Conservation (phyloP, 495 filamentous ascomycete species). For the Penicillium chermesinum region DNA sequence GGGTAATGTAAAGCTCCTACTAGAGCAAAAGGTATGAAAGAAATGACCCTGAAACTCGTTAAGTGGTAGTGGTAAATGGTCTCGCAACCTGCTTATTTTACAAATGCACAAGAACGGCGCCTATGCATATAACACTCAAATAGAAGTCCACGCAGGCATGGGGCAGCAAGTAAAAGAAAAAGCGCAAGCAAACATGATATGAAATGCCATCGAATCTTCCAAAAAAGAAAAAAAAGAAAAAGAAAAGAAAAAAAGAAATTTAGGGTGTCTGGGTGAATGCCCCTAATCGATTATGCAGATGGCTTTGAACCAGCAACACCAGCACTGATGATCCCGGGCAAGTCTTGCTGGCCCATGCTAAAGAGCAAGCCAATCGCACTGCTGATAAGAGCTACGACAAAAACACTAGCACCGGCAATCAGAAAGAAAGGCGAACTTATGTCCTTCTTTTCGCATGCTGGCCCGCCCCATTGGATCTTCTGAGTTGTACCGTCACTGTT, state of each 20-base stretch:
- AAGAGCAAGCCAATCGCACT: constrained; percentile 73
- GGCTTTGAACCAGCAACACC: constrained; percentile 63
- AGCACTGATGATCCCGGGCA: constrained; percentile 83
- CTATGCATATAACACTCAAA: too few relatives aligned
- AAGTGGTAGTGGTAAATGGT: too few relatives aligned
- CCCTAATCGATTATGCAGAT: constrained; percentile 24
- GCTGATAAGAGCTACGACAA: constrained; percentile 53
- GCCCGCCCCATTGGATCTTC: constrained; percentile 69
- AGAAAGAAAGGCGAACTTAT: constrained; percentile 84
- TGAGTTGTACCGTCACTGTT: constrained; percentile 43
- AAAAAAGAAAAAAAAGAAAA: too few relatives aligned
- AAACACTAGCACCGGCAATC: constrained; percentile 62
- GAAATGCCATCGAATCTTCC: too few relatives aligned
- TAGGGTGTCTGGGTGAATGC: background rate
- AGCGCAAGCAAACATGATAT: too few relatives aligned
- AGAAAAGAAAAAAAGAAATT: background rate
- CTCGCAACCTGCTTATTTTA: too few relatives aligned
- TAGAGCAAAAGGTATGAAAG: too few relatives aligned
- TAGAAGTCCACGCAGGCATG: too few relatives aligned
- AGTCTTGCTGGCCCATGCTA: constrained; percentile 67
- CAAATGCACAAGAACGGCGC: too few relatives aligned
- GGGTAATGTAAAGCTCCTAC: too few relatives aligned
- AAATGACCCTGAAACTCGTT: too few relatives aligned
- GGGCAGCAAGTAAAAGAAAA: too few relatives aligned
- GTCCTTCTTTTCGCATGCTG: constrained; percentile 88